Conservation (phyloP, 345 rosid species). For the thale cress (Arabidopsis thaliana) region TAIR10.1 NC_003076.8:25678501-25679000, state of each 20-base stretch:
- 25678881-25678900: slow-evolving; percentile 25
- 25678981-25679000: slow-evolving; percentile 21
- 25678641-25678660: slow-evolving; percentile 26
- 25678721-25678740: neutral
- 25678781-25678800: neutral
- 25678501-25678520: slow-evolving; percentile 36
- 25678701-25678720: neutral
- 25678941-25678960: slow-evolving; percentile 1
- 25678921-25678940: slow-evolving; percentile 25
- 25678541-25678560: slow-evolving; percentile 20
- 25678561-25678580: slow-evolving; percentile 3
- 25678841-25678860: slow-evolving; percentile 36
- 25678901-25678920: slow-evolving; percentile 37
- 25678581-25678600: neutral
- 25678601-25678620: neutral
- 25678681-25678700: neutral
- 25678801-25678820: slow-evolving; percentile 4
- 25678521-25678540: slow-evolving; percentile 24
- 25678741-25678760: neutral
- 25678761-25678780: neutral
- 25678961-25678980: slow-evolving; percentile 1
- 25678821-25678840: slow-evolving; percentile 5
- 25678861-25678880: slow-evolving; percentile 28
- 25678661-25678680: slow-evolving; percentile 3
- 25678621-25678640: slow-evolving; percentile 39